Evolutionary conservation across 2,329 filamentous ascomycete species (phyloP), one percentile per base, ranked within the genome.

Genomic region (Myriosclerotinia duriaeana): DNA sequence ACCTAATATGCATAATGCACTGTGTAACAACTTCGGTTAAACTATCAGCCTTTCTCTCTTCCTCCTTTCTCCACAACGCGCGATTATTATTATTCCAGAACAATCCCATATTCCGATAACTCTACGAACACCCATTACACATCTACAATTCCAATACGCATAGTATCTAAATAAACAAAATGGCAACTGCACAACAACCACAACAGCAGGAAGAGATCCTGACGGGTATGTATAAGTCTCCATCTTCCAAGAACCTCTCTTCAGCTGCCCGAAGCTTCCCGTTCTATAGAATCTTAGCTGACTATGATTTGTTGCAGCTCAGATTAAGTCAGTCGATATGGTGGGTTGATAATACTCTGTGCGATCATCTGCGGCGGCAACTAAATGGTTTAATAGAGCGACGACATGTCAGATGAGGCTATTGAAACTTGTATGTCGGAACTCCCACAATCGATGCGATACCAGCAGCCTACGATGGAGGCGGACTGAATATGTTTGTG

Each of bases 311-410:
- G 22, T 56, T 44, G 56, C 61, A 99, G 95, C 92, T 70, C 93
- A 97, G 81, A 89, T 99, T 80, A 99, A 99, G 84, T 97, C 93
- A 74, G 94, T 92, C 68, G 95, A 99, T 78, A 99, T 99, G 95
- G 95, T 98, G 85, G 79, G 83, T 64, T 56, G 38, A 46, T 55
- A 11, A n/a, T 34, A 22, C 7, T 55, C 42, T 40, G 36, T 53
- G 12, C 38, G 36, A 30, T 53, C 12, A n/a, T 58, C 40, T 64
- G 50, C 46, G 53, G 65, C 8, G 53, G 53, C 42, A 44, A 69
- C 71, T 74, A 63, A 75, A 36, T 65, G n/a, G 59, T 46, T 60
- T 5, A 54, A 73, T 77, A 98, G 95, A 94, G 89, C 75, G 94
- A 98, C 68, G 93, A 97, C 75, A 97, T 99, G 95, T 93, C 97